These are phyloP conservation scores for Hsuehochloa calcarea DNA, from an alignment of 176 grass and related monocot genomes.

Conservation along the genomic window DNA sequence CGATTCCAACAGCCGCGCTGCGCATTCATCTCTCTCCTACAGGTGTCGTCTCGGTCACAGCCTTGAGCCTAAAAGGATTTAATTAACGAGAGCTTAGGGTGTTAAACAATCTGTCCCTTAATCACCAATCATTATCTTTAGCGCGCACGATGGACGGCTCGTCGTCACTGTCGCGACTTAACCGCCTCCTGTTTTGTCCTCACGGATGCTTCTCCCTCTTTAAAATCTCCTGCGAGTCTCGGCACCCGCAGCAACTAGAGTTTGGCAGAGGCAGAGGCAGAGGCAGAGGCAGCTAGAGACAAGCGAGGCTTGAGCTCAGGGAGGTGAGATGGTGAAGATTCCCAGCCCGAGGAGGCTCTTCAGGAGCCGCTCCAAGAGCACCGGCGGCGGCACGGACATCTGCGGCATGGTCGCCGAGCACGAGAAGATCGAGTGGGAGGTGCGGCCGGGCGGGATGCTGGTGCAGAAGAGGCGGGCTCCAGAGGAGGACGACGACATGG, in stretches of 20 bases:
- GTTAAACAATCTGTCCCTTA: slow-evolving; percentile 29
- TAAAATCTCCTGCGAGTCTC: slow-evolving; percentile 25
- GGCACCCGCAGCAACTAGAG: not conserved
- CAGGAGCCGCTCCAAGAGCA: slow-evolving; percentile 51
- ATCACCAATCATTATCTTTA: slow-evolving; percentile 35
- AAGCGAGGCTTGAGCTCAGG: not conserved
- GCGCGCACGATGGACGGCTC: slow-evolving; percentile 36
- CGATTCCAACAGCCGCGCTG: slow-evolving; percentile 30
- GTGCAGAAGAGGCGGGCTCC: slow-evolving; percentile 63
- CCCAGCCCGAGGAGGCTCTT: slow-evolving; percentile 75
- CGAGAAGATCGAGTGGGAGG: slow-evolving; percentile 68
- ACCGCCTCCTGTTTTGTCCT: slow-evolving; percentile 38
- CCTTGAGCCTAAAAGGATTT: not conserved
- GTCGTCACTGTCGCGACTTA: slow-evolving; percentile 44
- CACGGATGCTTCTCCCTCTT: slow-evolving; percentile 8
- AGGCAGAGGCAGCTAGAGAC: slow-evolving; percentile 2
- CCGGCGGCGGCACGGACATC: slow-evolving; percentile 27
- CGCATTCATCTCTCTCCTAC: slow-evolving; percentile 20
- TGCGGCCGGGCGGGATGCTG: slow-evolving; percentile 77
- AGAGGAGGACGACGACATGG: slow-evolving; percentile 12
- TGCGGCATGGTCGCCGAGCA: slow-evolving; percentile 47
- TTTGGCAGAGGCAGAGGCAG: not conserved
- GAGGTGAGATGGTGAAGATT: slow-evolving; percentile 60
- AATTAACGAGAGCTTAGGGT: not conserved
- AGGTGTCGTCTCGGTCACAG: slow-evolving; percentile 23